These are phyloP conservation scores for Pelagophyceae sp. DNA, from an alignment of 352 stramenopile species.

Conservation along the genomic window DNA sequence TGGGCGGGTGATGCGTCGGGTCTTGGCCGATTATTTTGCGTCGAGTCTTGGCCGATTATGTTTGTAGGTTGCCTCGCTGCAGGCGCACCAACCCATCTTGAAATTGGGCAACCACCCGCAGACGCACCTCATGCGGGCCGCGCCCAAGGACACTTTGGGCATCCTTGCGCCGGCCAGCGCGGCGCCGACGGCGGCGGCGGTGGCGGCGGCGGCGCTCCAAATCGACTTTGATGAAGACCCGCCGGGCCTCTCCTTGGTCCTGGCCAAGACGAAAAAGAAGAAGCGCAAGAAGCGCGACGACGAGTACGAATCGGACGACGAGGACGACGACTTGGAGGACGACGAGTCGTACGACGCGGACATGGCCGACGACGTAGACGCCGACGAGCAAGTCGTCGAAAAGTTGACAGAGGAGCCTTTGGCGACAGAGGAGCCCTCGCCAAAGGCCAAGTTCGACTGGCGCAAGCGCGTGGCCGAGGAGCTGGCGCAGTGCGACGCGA, in stretches of 20 bases:
- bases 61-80: too few relatives aligned
- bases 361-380: neutral
- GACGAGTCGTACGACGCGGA: neutral
- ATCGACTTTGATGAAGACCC: neutral
- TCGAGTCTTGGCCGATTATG: too few relatives aligned
- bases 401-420: neutral
- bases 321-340: neutral
- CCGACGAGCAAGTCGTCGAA: neutral
- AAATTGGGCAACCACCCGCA: conserved; percentile 14
- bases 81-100: conserved; percentile 5
- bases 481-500: neutral
- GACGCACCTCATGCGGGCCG: neutral
- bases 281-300: conserved; percentile 7
- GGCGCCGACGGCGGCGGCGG: neutral
- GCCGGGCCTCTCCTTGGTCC: neutral
- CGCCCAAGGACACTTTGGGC: too few relatives aligned
- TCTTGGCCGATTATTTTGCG: too few relatives aligned
- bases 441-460: neutral
- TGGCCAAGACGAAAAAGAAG: neutral
- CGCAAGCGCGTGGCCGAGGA: neutral
- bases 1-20: too few relatives aligned
- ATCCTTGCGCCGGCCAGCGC: neutral
- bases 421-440: neutral
- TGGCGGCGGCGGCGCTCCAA: neutral
- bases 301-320: neutral